Conservation (phyloP, 1,284 basidiomycete species). For the Cerioporus squamosus region DNA sequence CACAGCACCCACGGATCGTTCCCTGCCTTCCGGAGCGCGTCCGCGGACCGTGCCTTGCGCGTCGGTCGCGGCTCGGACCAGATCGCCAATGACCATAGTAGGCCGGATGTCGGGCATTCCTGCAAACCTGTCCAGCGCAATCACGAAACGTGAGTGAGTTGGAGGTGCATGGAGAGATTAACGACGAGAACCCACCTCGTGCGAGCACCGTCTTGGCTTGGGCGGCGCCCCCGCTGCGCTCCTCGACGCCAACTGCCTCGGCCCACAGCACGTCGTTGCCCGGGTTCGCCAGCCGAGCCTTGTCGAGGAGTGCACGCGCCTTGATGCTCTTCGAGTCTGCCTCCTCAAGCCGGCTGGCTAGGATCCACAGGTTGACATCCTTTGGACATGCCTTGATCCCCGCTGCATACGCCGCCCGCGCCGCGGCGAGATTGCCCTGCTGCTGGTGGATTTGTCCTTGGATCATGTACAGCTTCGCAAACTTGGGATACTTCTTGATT, state of each 20-base stretch:
- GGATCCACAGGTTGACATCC: conserved; percentile 85
- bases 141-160: neutral
- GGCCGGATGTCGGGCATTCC: conserved; percentile 88
- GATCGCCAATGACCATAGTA: conserved; percentile 91
- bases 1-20: conserved; percentile 88
- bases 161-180: neutral
- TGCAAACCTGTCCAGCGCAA: conserved; percentile 66
- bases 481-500: conserved; percentile 81
- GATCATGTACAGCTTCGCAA: conserved; percentile 95
- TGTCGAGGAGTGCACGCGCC: conserved; percentile 91
- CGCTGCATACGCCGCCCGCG: conserved; percentile 78
- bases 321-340: conserved; percentile 89
- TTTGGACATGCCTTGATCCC: conserved; percentile 87
- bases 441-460: conserved; percentile 88
- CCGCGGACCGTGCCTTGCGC: conserved; percentile 87
- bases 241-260: conserved; percentile 90
- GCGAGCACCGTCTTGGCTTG: conserved; percentile 89
- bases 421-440: conserved; percentile 61
- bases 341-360: conserved; percentile 89
- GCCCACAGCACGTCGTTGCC: conserved; percentile 88
- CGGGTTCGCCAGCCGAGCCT: conserved; percentile 85
- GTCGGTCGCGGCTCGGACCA: conserved; percentile 89
- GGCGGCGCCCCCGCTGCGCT: conserved; percentile 75
- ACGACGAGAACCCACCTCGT: conserved; percentile 49
- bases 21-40: conserved; percentile 90